A percentile compares a stretch with the other conserved stretches of the same genome.
Conservation (phyloP, 1,284 basidiomycete species). For the Boletellus deceptivus region DNA sequence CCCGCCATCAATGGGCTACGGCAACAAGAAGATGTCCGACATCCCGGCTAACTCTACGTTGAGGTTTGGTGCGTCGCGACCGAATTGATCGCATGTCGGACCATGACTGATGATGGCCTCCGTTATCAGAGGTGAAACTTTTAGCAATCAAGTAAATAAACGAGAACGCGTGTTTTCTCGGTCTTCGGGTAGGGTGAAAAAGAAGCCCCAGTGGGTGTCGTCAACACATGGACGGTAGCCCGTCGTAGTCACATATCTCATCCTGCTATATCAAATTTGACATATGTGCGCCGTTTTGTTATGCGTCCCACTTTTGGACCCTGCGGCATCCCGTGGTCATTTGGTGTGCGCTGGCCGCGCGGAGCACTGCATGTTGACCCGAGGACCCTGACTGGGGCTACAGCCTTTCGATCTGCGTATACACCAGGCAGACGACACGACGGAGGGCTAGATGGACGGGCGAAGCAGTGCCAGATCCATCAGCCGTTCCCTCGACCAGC, state of each 20-base stretch:
- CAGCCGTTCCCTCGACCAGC: too few species aligned
- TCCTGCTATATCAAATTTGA: constrained; percentile 31
- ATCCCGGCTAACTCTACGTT: constrained; percentile 74
- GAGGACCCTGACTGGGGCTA: constrained; percentile 21
- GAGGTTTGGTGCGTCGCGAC: constrained; percentile 59
- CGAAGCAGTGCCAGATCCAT: too few species aligned
- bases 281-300: constrained; percentile 14
- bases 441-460: background rate
- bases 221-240: constrained; percentile 19
- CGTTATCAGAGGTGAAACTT: constrained; percentile 65
- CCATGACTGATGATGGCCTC: constrained; percentile 13
- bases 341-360: constrained; percentile 25
- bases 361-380: constrained; percentile 21
- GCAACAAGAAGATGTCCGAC: constrained; percentile 47
- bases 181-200: constrained; percentile 6
- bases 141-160: constrained; percentile 57
- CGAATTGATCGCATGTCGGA: constrained; percentile 1
- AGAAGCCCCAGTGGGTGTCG: constrained; percentile 7
- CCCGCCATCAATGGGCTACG: constrained; percentile 71
- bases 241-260: constrained; percentile 16
- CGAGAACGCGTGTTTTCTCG: constrained; percentile 9
- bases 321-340: constrained; percentile 11
- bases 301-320: constrained; percentile 17
- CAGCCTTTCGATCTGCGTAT: background rate
- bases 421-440: constrained; percentile 7